phyloP scores from a whole-genome alignment of 495 filamentous ascomycete genomes.

The Aspergillus diversus region DNA sequence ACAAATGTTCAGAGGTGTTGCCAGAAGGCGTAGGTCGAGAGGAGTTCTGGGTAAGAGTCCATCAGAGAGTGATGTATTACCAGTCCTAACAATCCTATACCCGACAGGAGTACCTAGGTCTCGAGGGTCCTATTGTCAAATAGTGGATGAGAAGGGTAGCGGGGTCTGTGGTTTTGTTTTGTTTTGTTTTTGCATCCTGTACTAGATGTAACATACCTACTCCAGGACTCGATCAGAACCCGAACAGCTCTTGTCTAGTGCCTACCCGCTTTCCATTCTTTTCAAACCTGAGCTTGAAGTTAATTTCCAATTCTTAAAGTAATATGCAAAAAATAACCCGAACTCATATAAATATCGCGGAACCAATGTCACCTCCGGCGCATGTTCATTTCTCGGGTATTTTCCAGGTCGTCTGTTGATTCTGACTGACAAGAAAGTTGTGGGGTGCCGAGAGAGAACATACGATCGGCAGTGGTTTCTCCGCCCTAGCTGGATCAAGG shows the following conservation, averaged over 20 bases:
- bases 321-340: too few relatives aligned
- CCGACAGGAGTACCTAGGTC: slow-evolving; percentile 22
- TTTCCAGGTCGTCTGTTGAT: neutral
- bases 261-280: too few relatives aligned
- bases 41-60: slow-evolving; percentile 56
- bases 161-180: neutral
- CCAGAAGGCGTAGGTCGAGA: slow-evolving; percentile 47
- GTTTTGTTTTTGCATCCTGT: too few relatives aligned
- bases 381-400: neutral
- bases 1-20: slow-evolving; percentile 49
- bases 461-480: slow-evolving; percentile 14
- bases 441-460: slow-evolving; percentile 1
- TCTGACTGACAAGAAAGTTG: slow-evolving; percentile 5
- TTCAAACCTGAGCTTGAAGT: too few relatives aligned
- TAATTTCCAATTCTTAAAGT: too few relatives aligned
- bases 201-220: too few relatives aligned
- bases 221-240: too few relatives aligned
- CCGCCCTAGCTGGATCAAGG: slow-evolving; percentile 7
- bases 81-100: slow-evolving; percentile 6
- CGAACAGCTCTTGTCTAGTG: too few relatives aligned
- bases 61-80: neutral
- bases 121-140: slow-evolving; percentile 16
- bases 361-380: neutral
- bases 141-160: neutral
- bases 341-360: too few relatives aligned